Conservation (phyloP, 495 filamentous ascomycete species). For the Platismatia glauca region DNA sequence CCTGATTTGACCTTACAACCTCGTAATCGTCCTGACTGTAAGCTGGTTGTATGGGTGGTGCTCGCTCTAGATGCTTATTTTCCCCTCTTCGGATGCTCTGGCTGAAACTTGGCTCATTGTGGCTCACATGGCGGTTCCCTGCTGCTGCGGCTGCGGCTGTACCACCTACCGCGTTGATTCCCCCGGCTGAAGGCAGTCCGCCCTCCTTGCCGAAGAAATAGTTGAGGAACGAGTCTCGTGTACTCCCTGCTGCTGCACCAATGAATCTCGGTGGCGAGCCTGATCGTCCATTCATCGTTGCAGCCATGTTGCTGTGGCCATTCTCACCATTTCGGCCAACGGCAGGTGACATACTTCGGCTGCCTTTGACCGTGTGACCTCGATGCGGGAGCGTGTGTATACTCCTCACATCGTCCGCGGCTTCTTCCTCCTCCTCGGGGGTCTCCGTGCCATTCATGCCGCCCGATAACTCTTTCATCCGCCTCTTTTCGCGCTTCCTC, state of each 20-base stretch:
- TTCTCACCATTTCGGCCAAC: conserved; percentile 50
- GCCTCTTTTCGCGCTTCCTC: conserved; percentile 70
- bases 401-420: conserved; percentile 39
- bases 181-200: conserved; percentile 36
- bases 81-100: conserved; percentile 76
- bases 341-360: conserved; percentile 75
- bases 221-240: conserved; percentile 85
- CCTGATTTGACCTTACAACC: conserved; percentile 28
- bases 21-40: conserved; percentile 34
- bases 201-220: conserved; percentile 99
- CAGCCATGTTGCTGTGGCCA: conserved; percentile 45
- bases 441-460: conserved; percentile 61
- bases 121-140: conserved; percentile 57
- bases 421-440: conserved; percentile 62
- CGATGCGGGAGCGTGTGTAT: conserved; percentile 47
- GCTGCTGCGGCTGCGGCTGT: conserved; percentile 33
- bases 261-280: conserved; percentile 55
- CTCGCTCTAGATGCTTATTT: conserved; percentile 36
- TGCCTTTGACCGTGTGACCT: conserved; percentile 49
- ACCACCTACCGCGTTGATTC: conserved; percentile 32
- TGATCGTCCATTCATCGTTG: conserved; percentile 61
- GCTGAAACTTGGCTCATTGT: conserved; percentile 71
- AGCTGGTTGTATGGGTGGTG: conserved; percentile 29
- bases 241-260: conserved; percentile 38
- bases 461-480: conserved; percentile 67